Evolutionary conservation across 495 filamentous ascomycete genomes (phyloP), one percentile per base, ranked within the genome.

Genomic region (Aspergillus indologenus): DNA sequence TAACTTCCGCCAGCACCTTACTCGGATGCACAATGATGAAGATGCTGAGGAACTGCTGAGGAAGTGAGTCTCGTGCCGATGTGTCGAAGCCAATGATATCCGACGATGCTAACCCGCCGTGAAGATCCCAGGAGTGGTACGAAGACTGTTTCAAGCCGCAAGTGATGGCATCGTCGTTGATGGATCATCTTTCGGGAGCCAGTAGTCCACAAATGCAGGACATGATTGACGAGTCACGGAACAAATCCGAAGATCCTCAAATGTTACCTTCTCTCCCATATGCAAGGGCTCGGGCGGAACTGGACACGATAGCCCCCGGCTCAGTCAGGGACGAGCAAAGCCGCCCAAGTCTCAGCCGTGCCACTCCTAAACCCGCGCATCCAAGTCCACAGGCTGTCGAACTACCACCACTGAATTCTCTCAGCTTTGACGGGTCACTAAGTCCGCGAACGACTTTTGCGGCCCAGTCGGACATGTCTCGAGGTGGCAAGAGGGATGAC

Each of bases 1-100:
- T 70, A 98, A 98, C 62, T 98, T 97, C 72, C 86, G 85, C 65
- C 86, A 89, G 56, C 94, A 98, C 64, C 78, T 96, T 46, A 81
- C 80, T 57, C 84, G 89, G n/a, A 87, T 94, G 67, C 93, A 98
- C 72, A 67, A 70, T 20, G 77, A 81, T 4, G 74, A 81, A 31
- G 76, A 86, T 59, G 64, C 79, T 2, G 77, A 82, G 5, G 61
- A 69, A 15, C 78, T 88, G 21, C 68, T 85, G 50, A 74, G 74
- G 54, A 79, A 68, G 88, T 88, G 73, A 65, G 78, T 63, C 26
- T 31, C n/a, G 7, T 26, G 20, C 2, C 15, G 3, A 11, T 22
- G 8, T 17, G 20, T 15, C 0, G 22, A 11, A 45, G 9, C n/a
- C 4, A 15, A 1, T 11, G 21, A 18, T n/a, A 14, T 15, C 11